Conservation (phyloP, 352 stramenopile genomes). For the Thalassiosira pacifica region DNA sequence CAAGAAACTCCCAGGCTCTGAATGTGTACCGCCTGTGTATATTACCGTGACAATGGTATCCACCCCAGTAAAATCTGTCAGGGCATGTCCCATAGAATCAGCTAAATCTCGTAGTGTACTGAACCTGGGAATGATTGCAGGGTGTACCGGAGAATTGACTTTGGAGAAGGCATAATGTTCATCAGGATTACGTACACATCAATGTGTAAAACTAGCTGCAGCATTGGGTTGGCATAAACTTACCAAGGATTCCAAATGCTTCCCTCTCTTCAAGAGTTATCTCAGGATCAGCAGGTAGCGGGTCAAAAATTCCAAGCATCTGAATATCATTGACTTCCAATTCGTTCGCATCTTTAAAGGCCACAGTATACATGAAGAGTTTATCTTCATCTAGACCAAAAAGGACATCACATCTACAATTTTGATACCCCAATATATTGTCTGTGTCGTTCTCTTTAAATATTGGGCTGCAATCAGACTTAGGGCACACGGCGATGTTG, state of each 20-base stretch:
- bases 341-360: slow-evolving; percentile 15
- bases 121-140: slow-evolving; percentile 48
- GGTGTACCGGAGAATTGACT: slow-evolving; percentile 36
- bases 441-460: background rate
- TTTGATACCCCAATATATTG: slow-evolving; percentile 19
- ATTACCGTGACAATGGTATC: slow-evolving; percentile 20
- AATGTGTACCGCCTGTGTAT: slow-evolving; percentile 17
- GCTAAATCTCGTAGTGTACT: slow-evolving; percentile 35
- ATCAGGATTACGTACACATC: background rate
- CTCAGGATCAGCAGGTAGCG: too few relatives aligned
- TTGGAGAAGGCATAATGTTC: too few relatives aligned
- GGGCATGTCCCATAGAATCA: slow-evolving; percentile 34
- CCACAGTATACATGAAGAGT: slow-evolving; percentile 33
- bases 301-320: too few relatives aligned
- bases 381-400: slow-evolving; percentile 31
- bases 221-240: too few relatives aligned
- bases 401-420: slow-evolving; percentile 52
- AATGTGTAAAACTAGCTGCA: background rate
- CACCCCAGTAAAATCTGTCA: slow-evolving; percentile 36
- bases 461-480: background rate
- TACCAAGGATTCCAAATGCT: too few relatives aligned
- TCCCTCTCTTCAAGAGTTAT: too few relatives aligned
- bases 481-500: slow-evolving; percentile 13
- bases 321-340: slow-evolving; percentile 34
- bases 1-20: slow-evolving; percentile 31